A percentile compares a stretch with the other conserved stretches of the same genome.
Conservation (phyloP, 2,329 filamentous ascomycete genomes). For the Alternaria consortialis region DNA sequence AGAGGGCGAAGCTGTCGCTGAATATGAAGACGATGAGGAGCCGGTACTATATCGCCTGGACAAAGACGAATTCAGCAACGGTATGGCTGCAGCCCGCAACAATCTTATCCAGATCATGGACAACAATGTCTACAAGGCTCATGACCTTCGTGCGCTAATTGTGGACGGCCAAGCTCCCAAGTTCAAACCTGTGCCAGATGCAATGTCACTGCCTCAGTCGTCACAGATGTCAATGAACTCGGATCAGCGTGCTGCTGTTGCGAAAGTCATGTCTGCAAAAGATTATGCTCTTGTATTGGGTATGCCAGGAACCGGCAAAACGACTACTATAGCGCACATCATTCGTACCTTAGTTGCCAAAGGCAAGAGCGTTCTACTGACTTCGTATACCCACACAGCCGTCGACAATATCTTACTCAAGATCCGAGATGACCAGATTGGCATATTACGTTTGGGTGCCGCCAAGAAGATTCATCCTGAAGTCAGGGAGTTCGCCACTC, state of each 20-base stretch:
- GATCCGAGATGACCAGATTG: slow-evolving; percentile 78
- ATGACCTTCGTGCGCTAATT: slow-evolving; percentile 78
- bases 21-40: slow-evolving; percentile 57
- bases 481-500: slow-evolving; percentile 82
- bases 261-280: slow-evolving; percentile 93
- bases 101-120: slow-evolving; percentile 95
- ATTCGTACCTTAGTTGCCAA: slow-evolving; percentile 88
- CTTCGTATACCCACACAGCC: slow-evolving; percentile 96
- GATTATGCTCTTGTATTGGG: slow-evolving; percentile 97
- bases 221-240: slow-evolving; percentile 77
- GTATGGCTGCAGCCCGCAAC: slow-evolving; percentile 93
- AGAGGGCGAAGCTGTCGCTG: slow-evolving; percentile 53
- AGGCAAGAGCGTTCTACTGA: slow-evolving; percentile 90
- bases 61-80: slow-evolving; percentile 98
- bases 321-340: slow-evolving; percentile 96
- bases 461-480: slow-evolving; percentile 87
- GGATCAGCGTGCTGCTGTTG: slow-evolving; percentile 85
- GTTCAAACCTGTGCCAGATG: slow-evolving; percentile 73
- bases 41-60: slow-evolving; percentile 83
- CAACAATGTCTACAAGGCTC: slow-evolving; percentile 73
- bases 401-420: slow-evolving; percentile 98
- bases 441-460: slow-evolving; percentile 85
- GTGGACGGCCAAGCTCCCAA: slow-evolving; percentile 77
- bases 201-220: slow-evolving; percentile 63
- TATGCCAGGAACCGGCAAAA: slow-evolving; percentile 98